Conservation (phyloP, 2,329 filamentous ascomycete genomes). For the Ambrosiella xylebori region DNA sequence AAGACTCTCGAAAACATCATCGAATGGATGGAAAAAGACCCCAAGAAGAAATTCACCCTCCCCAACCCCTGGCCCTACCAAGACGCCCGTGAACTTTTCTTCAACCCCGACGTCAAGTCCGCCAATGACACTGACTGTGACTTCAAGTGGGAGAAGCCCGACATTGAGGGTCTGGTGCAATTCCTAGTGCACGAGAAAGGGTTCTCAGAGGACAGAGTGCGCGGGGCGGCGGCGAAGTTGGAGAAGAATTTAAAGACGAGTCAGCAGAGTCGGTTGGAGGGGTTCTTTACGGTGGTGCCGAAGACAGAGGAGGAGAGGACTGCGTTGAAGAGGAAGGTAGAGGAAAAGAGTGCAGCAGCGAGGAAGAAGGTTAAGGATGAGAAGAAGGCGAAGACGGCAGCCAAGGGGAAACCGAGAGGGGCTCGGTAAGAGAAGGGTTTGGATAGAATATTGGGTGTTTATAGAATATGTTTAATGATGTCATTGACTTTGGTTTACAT, state of each 20-base stretch:
- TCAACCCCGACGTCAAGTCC: slow-evolving; percentile 70
- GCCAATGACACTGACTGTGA: slow-evolving; percentile 79
- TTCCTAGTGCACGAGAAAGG: slow-evolving; percentile 90
- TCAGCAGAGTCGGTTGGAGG: slow-evolving; percentile 81
- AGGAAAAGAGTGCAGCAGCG: slow-evolving; percentile 78
- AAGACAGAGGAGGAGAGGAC: slow-evolving; percentile 79
- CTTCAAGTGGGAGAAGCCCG: slow-evolving; percentile 94
- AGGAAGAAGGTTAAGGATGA: slow-evolving; percentile 93
- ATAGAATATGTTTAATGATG: background rate
- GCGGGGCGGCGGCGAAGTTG: slow-evolving; percentile 57
- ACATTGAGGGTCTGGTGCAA: slow-evolving; percentile 74
- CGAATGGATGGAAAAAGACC: slow-evolving; percentile 57
- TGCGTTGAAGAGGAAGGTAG: slow-evolving; percentile 76
- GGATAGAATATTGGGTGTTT: background rate
- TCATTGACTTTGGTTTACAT: background rate
- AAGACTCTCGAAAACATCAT: slow-evolving; percentile 76
- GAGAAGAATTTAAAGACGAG: slow-evolving; percentile 82
- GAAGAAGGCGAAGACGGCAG: slow-evolving; percentile 85
- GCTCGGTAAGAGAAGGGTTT: slow-evolving; percentile 22
- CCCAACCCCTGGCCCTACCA: slow-evolving; percentile 95
- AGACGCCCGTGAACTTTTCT: slow-evolving; percentile 82
- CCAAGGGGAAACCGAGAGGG: slow-evolving; percentile 71
- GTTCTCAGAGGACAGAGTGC: slow-evolving; percentile 88
- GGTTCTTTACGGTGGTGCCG: slow-evolving; percentile 88
- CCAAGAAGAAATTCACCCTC: slow-evolving; percentile 63